Percentiles rank a stretch among this genome's conserved stretches.
phyloP scores from a whole-genome alignment of 2,329 filamentous ascomycete genomes.

The Coniochaeta pulveracea region DNA sequence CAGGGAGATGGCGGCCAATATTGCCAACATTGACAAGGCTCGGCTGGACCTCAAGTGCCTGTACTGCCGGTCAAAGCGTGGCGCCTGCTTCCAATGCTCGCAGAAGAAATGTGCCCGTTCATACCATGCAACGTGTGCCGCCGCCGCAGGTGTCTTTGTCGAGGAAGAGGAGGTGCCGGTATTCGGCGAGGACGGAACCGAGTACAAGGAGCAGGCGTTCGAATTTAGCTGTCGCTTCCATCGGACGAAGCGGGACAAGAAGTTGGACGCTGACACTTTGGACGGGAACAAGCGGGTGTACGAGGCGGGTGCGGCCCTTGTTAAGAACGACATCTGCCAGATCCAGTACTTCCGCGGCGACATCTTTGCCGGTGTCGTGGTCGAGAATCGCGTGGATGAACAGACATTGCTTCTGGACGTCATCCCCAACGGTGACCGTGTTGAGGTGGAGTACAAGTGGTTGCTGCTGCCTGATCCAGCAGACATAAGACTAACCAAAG shows the following conservation, averaged over 20 bases:
- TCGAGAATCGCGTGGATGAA: slow-evolving; percentile 72
- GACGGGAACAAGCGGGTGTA: slow-evolving; percentile 60
- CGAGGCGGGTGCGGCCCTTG: slow-evolving; percentile 56
- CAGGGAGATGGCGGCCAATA: slow-evolving; percentile 64
- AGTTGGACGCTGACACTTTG: slow-evolving; percentile 54
- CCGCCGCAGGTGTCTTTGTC: slow-evolving; percentile 82
- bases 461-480: slow-evolving; percentile 60
- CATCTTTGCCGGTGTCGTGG: slow-evolving; percentile 80
- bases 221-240: slow-evolving; percentile 95
- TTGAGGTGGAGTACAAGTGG: slow-evolving; percentile 81
- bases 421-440: slow-evolving; percentile 67
- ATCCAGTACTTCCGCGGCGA: slow-evolving; percentile 75
- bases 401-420: slow-evolving; percentile 69
- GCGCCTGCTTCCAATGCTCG: slow-evolving; percentile 95
- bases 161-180: slow-evolving; percentile 79
- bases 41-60: slow-evolving; percentile 88
- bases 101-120: slow-evolving; percentile 87
- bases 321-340: slow-evolving; percentile 70
- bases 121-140: slow-evolving; percentile 91
- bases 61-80: slow-evolving; percentile 86
- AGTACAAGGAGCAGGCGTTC: slow-evolving; percentile 85
- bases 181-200: slow-evolving; percentile 80
- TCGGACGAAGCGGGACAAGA: slow-evolving; percentile 74
- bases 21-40: slow-evolving; percentile 73
- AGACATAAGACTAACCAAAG: slow-evolving; percentile 63